Percentiles rank a stretch among this genome's conserved stretches.
These are phyloP conservation scores for Fusarium bactridioides DNA, from an alignment of 2,329 filamentous ascomycete species.

Conservation along the genomic window DNA sequence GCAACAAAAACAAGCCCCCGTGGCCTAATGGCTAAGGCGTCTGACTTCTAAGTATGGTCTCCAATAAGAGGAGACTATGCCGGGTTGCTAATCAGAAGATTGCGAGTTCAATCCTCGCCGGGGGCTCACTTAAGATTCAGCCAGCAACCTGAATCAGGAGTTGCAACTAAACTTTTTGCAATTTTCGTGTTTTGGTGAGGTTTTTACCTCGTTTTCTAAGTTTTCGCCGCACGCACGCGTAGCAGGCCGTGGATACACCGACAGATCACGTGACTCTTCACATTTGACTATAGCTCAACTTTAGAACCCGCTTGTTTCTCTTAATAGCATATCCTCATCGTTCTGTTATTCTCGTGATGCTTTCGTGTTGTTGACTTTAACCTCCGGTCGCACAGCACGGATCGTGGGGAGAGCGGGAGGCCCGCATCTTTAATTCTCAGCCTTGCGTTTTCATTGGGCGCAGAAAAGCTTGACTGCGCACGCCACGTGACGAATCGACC, in stretches of 20 bases:
- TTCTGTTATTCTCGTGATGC: not conserved
- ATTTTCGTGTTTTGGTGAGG: not conserved
- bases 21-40: not conserved
- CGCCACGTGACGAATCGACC: not conserved
- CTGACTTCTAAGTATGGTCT: not conserved
- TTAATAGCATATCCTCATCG: fast-evolving
- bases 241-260: not conserved
- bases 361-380: not conserved
- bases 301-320: fast-evolving
- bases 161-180: no score
- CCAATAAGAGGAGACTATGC: no score
- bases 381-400: fast-evolving
- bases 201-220: not conserved
- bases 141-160: not conserved
- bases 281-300: not conserved
- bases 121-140: not conserved
- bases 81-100: not conserved
- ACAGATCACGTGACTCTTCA: no score
- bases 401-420: not conserved
- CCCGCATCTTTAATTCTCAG: not conserved
- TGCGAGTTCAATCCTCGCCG: not conserved
- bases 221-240: not conserved
- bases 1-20: not conserved
- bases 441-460: not conserved
- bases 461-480: not conserved